Evolutionary conservation across 345 rosid genomes (phyloP).

Genomic region (Hibiscus tridactylites): DNA sequence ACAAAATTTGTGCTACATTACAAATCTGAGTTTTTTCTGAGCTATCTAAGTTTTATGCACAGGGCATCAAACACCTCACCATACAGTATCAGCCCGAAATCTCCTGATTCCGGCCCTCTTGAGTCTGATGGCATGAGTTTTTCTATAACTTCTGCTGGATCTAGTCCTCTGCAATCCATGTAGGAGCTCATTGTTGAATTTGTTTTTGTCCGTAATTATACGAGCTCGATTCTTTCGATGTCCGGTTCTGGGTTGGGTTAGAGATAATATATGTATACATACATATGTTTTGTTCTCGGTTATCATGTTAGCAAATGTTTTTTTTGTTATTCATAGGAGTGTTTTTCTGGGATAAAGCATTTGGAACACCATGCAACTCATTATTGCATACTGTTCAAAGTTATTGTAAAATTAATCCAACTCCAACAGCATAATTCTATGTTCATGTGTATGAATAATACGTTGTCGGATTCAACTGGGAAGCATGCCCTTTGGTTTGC

Average conservation of each 20-base stretch:
- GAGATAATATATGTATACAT: neutral
- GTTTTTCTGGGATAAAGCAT: neutral
- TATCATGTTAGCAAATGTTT: neutral
- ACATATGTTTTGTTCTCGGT: neutral
- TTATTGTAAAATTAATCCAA: neutral
- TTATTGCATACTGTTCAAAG: neutral
- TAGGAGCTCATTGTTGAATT: neutral
- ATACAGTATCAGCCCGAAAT: conserved; percentile 28
- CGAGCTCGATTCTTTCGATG: conserved; percentile 1
- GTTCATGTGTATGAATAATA: neutral
- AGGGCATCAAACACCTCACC: conserved; percentile 45
- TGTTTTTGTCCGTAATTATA: neutral
- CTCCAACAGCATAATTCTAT: neutral
- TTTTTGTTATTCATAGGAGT: neutral
- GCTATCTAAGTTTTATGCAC: conserved; percentile 6
- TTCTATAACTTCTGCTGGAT: conserved; percentile 29
- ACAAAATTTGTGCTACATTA: no score
- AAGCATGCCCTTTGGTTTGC: no score
- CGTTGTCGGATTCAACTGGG: neutral
- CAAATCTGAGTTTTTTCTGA: neutral
- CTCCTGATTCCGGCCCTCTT: conserved; percentile 7
- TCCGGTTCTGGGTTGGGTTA: neutral
- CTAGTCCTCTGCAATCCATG: conserved; percentile 17
- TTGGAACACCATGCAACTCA: neutral
- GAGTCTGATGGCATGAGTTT: conserved; percentile 24